Base-by-base conservation (phyloP, 257 asterid genomes). In the Prunella vulgaris region DNA sequence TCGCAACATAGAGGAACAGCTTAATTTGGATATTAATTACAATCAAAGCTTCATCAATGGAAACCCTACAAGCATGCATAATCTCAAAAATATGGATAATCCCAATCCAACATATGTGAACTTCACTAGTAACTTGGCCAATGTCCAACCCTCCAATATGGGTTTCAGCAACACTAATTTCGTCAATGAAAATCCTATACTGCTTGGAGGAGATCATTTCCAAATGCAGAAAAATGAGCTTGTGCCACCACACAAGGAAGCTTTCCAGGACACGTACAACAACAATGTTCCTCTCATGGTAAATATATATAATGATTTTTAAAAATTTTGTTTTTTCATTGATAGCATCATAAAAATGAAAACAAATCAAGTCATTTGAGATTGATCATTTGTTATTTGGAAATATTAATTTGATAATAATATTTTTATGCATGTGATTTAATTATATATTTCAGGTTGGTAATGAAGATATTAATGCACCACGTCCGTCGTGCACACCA, bases 391-490 rank as follows among this genome's bases (percentile, higher is more conserved):
- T 51, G 18, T 51, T 17, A 51, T 4, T 18, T 51, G 13, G 13
- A 5, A 7, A 51, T 18, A 52, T 18, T 52, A 53, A 21, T 46
- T 5, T 46, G 20, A 46, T 46, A n/a, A 5, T n/a, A 46, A 44
- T 44, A 14, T 14, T 44, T 2, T 0, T 44, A n/a, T 44, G n/a
- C n/a, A n/a, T n/a, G n/a, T n/a, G n/a, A n/a, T n/a, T n/a, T n/a
- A n/a, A n/a, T n/a, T n/a, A 42, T 67, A 65, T n/a, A 42, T 68
- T 22, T 68, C 28, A 82, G 86, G 77, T 30, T 40, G 25, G 17
- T 54, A n/a, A 49, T 10, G 85, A 18, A 22, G 77, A 78, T 28
- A n/a, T n/a, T n/a, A 27, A 56, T 22, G 17, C 14, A 7, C 0
- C 15, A 4, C 27, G 5, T 3, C 17, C 51, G 60, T 60, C 81